These are phyloP conservation scores for Heritiera littoralis DNA, from an alignment of 345 rosid species.

Conservation along the genomic window DNA sequence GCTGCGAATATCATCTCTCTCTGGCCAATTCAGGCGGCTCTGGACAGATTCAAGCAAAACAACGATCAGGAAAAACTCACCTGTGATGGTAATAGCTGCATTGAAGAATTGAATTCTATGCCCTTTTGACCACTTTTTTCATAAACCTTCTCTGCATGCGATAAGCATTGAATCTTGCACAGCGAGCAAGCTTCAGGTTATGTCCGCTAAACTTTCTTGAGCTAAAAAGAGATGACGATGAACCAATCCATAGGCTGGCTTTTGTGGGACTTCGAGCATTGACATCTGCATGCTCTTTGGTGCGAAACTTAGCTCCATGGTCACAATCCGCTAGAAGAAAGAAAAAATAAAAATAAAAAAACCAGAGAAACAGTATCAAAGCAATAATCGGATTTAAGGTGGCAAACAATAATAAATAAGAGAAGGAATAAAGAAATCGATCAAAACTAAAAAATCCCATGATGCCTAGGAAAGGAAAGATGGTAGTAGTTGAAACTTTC, in stretches of 20 bases:
- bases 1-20: constrained; percentile 35
- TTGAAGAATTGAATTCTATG: not conserved
- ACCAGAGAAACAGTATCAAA: no score
- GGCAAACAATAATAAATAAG: no score
- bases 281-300: no score
- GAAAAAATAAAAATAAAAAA: no score
- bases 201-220: constrained; percentile 22
- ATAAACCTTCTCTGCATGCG: constrained; percentile 6
- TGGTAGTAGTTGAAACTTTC: no score
- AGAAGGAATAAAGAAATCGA: no score
- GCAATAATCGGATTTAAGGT: no score
- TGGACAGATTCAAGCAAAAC: constrained; percentile 36
- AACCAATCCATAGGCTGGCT: not conserved
- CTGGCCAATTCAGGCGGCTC: constrained; percentile 53
- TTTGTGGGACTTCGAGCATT: no score
- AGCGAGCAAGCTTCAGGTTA: constrained; percentile 23
- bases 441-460: no score
- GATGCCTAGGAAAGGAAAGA: no score
- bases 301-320: no score
- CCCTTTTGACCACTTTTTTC: not conserved
- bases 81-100: constrained; percentile 31
- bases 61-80: constrained; percentile 39
- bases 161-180: constrained; percentile 22
- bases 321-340: no score
- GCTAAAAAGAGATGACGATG: constrained; percentile 21